Base-by-base conservation (phyloP, 768 basidiomycete species). In the Calocybe cyanea region DNA sequence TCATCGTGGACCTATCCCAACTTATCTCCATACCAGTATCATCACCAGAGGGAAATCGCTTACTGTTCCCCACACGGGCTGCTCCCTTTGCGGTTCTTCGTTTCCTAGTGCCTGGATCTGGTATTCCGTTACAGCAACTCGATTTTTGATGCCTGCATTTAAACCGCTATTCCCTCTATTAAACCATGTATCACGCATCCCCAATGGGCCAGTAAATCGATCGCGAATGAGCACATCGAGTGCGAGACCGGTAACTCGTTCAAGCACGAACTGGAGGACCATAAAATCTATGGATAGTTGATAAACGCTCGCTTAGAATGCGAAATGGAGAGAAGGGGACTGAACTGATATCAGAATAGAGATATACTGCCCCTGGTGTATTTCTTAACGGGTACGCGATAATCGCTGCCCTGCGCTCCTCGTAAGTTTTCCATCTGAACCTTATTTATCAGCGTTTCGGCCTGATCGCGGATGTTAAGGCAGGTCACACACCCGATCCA, bases 31-130 rank as follows among this genome's bases (percentile, higher is more conserved):
- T 39, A 30, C 38, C 30, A 31, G 36, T 48, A 31, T 38, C 28
- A 40, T 3, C 10, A 17, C 31, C 40, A 13, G 23, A 21, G 23
- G 14, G 14, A 20, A 34, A 23, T 2, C 20, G 41, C 51, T 49
- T 35, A 60, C 61, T 2, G 56, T 62, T n/a, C 59, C 61, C 59
- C 59, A 60, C 17, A 62, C 56, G 1, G 61, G 61, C 40, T 62
- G 61, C 10, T 48, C 39, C 42, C 61, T 45, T 21, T 53, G 43
- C 7, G 61, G 61, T 37, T 58, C 61, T 2, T 19, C 21, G 7
- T 41, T 24, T 24, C 61, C 61, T 13, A 58, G 41, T 15, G 48
- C 59, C 18, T 30, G 52, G 13, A 60, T 60, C 43, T 62, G 59
- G 38, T 49, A 62, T 42, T 62, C 61, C 15, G 56, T 59, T 19